phyloP scores from a whole-genome alignment of 495 filamentous ascomycete species.

The Talaromyces ruber region DNA sequence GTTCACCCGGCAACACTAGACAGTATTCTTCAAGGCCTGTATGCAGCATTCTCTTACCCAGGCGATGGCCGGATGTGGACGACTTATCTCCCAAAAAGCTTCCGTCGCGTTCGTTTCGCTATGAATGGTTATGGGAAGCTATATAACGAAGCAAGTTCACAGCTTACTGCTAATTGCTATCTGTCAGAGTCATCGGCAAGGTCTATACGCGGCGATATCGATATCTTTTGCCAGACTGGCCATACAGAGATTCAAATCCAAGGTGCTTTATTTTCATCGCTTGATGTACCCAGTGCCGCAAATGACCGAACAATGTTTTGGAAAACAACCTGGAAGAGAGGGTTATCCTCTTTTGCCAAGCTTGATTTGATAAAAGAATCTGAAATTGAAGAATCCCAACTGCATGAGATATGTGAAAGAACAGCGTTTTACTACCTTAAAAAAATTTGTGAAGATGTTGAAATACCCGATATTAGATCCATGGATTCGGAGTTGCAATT shows the following conservation, averaged over 20 bases:
- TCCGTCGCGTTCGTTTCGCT: background rate
- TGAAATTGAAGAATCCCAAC: background rate
- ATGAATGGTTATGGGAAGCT: background rate
- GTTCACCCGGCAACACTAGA: slow-evolving; percentile 36
- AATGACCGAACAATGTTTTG: slow-evolving; percentile 1
- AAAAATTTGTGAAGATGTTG: background rate
- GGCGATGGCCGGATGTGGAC: slow-evolving; percentile 20
- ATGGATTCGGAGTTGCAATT: background rate
- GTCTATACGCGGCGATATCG: slow-evolving; percentile 14
- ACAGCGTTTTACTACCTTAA: background rate
- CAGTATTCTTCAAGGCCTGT: slow-evolving; percentile 28
- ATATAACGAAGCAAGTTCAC: background rate
- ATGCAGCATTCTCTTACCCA: slow-evolving; percentile 30
- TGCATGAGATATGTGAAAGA: background rate
- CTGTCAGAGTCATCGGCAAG: background rate
- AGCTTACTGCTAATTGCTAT: background rate
- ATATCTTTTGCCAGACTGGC: slow-evolving; percentile 25
- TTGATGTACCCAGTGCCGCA: background rate
- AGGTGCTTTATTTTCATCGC: background rate
- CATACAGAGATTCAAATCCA: background rate
- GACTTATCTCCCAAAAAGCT: background rate
- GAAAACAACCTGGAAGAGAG: background rate
- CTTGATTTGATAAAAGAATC: background rate
- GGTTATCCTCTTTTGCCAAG: background rate
- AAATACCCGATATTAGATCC: background rate